Base-by-base conservation (phyloP, 139 green algal genomes). In the Coelastrella sp. region DNA sequence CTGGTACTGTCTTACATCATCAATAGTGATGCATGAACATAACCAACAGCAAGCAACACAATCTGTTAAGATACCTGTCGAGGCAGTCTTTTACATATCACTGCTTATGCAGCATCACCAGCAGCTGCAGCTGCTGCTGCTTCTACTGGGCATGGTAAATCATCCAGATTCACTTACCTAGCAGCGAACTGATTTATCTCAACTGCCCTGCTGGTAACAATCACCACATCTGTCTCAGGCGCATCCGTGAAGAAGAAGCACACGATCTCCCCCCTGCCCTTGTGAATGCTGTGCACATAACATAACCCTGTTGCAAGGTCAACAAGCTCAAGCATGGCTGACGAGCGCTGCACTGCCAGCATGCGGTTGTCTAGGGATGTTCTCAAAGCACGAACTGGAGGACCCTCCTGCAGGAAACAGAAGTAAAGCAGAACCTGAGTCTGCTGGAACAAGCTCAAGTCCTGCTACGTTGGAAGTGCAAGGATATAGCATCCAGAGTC, bases 241-340 rank as follows among this genome's bases (percentile, higher is more conserved):
- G 80, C 62, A 57, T 93, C 88, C 7, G 83, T 91, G 85, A 93
- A 93, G 79, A 93, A 93, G 68, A 92, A 90, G 45, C 51, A 32
- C 30, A 93, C 82, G 27, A 93, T 76, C 17, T 85, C 80, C 63
- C 51, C 43, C 0, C 71, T 41, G 4, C 81, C 84, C 66, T 85
- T 60, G 48, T 84, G 72, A 4, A 57, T 87, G 83, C 77, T 84
- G 76, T 88, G 83, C 38, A 90, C 87, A 30, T 86, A 90, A 75
- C 85, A 84, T 59, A 86, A 45, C n/a, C 87, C 87, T 2, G 38
- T 83, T 27, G 83, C 62, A 17, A 88, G 83, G 43, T 90, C 87
- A 32, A 90, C 71, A 17, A 90, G 53, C 78, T 90, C 87, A 25
- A 90, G 78, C 87, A 90, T 57, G n/a, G 63, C 53, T 3, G 53